Evolutionary conservation across 345 rosid genomes (phyloP), one percentile per base, ranked within the genome.

Genomic region (Cardamine occulta): DNA sequence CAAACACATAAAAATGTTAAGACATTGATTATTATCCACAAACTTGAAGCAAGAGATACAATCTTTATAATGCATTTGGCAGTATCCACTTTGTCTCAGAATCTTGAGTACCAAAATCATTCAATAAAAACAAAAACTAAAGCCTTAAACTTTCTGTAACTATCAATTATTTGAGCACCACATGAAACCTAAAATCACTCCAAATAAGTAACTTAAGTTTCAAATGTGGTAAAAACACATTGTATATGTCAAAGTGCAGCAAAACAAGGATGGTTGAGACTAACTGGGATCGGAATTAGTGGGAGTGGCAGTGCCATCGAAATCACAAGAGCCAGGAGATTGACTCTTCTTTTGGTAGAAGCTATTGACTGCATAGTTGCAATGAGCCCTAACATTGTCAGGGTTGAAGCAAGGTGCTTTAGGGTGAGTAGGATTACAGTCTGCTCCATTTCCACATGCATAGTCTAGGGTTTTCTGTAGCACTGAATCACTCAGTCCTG

Each of bases 361-460:
- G 85, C 98, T 95, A 81, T 95, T 95, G 62, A 88, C 98, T 39
- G 97, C 98, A 77, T 86, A 93, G 70, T 55, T 82, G 79, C 97
- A 95, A 60, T 94, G 98, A 44, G 93, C 77, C 74, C 76, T 86
- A 39, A 92, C 91, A 24, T 80, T 85, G 87, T 90, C 88, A 55
- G 99, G 97, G 52, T 79, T 76, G 78, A 67, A 95, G 68, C 99
- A 95, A 52, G 84, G 66, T 7, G 87, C 91, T 23, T 71, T 87
- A 55, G 80, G 63, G 66, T 86, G 88, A 76, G 75, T 63, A 24
- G 96, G 96, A 66, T 34, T 66, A 76, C 99, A 95, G 76, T 95
- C 99, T 29, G 99, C 98, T 13, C 99, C 99, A 65, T 90, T 88
- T 23, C 99, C 96, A 79, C 99, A 95, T 0, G 99, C 98, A 73